phyloP scores from a whole-genome alignment of 495 filamentous ascomycete species.

The Talaromyces thailandensis region DNA sequence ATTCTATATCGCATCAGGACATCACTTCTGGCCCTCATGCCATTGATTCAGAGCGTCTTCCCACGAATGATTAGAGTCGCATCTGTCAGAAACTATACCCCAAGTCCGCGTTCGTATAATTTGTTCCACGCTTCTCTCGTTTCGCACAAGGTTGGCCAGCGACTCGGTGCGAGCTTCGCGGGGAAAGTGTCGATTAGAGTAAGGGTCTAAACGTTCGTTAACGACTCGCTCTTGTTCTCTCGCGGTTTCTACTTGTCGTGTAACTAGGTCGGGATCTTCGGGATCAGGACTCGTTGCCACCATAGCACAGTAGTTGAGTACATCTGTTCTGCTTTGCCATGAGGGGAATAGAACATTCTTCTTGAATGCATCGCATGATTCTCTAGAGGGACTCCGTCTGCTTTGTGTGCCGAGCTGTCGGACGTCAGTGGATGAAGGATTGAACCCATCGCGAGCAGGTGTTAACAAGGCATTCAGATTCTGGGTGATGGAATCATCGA shows the following conservation, averaged over 20 bases:
- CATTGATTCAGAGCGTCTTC: slow-evolving; percentile 56
- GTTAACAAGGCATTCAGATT: slow-evolving; percentile 86
- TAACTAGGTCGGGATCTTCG: slow-evolving; percentile 69
- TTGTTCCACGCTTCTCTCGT: slow-evolving; percentile 77
- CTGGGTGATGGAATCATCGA: slow-evolving; percentile 90
- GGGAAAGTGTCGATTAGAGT: slow-evolving; percentile 77
- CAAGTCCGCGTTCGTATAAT: slow-evolving; percentile 81
- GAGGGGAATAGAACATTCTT: slow-evolving; percentile 74
- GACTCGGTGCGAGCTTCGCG: slow-evolving; percentile 76
- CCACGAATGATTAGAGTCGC: slow-evolving; percentile 47
- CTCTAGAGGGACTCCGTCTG: slow-evolving; percentile 42
- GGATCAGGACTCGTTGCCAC: slow-evolving; percentile 86
- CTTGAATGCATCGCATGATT: slow-evolving; percentile 63
- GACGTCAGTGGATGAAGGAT: slow-evolving; percentile 65
- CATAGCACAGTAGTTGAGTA: slow-evolving; percentile 80
- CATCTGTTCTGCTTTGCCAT: slow-evolving; percentile 79
- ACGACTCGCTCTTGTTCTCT: slow-evolving; percentile 67
- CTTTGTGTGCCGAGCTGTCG: slow-evolving; percentile 38
- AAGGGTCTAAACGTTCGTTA: slow-evolving; percentile 87
- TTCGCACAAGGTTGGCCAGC: slow-evolving; percentile 66
- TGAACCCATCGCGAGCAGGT: slow-evolving; percentile 62
- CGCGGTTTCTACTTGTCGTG: slow-evolving; percentile 61
- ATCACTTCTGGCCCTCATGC: slow-evolving; percentile 21
- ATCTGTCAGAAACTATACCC: slow-evolving; percentile 72
- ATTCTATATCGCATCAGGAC: background rate